Base-by-base conservation (phyloP, 139 green algal genomes). In the Ostreobium quekettii region DNA sequence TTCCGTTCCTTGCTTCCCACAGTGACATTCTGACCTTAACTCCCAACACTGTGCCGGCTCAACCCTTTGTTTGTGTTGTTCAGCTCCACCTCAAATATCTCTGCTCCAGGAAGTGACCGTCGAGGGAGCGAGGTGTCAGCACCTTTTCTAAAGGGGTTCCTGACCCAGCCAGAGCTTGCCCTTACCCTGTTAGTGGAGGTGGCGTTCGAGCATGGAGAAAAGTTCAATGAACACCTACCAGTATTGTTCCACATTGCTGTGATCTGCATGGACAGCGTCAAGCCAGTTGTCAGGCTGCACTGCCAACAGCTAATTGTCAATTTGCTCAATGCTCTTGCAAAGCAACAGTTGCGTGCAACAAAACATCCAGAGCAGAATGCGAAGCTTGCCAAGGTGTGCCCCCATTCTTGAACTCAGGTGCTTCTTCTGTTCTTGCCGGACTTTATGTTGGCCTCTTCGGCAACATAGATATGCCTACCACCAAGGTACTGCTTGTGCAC, bases 171-270 rank as follows among this genome's bases (percentile, higher is more conserved):
- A 11, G 89, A 97, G 80, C 74, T 97, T 33, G 86, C 88, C 22
- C 75, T 97, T 66, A 93, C 90, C 69, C 79, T 97, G 61, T 81
- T 95, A 24, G 73, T 73, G 1, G 91, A 97, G 79, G 79, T 97
- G 35, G 89, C 87, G 0, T 94, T 87, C 38, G 90, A 97, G 72
- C 90, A 96, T 53, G 86, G 92, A 24, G 90, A 91, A 61, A 87
- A 93, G 64, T 83, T 97, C 46, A 75, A 80, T 1, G 71, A 63
- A 5, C 90, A 97, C 74, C 70, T 96, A 48, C 80, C 87, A 33
- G 73, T 90, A 26, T 78, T 97, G 33, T 78, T 93, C 38, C 91
- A 97, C 64, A 72, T 78, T 24, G 77, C 78, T 7, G 36, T 85
- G 31, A 72, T 80, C 2, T 49, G 38, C 19, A 71, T 80, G 70